Percentiles rank a stretch among this genome's conserved stretches.
These are phyloP conservation scores for Neurospora sp. DNA, from an alignment of 2,329 filamentous ascomycete genomes.

Conservation along the genomic window DNA sequence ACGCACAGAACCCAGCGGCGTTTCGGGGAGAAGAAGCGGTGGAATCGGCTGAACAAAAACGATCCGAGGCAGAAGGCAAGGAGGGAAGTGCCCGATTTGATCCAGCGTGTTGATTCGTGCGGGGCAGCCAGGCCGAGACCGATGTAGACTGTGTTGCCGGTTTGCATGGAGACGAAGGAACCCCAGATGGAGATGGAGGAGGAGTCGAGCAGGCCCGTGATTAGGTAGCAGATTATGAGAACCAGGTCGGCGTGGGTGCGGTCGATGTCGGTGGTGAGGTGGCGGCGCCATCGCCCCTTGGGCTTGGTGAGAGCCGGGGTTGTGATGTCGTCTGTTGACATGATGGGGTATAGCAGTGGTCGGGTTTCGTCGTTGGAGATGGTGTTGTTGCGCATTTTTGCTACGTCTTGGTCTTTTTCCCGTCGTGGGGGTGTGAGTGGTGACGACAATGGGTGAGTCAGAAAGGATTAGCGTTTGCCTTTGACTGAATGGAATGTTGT, in stretches of 20 bases:
- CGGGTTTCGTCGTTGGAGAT: background rate
- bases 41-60: conserved; percentile 59
- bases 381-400: background rate
- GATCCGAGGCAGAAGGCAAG: conserved; percentile 62
- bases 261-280: conserved; percentile 38
- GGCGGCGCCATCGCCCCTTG: conserved; percentile 21
- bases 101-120: conserved; percentile 47
- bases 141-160: conserved; percentile 72
- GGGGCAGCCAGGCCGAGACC: conserved; percentile 61
- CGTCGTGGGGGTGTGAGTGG: background rate
- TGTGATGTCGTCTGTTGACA: background rate
- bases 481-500: background rate
- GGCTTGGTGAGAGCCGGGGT: background rate
- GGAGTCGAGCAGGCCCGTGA: conserved; percentile 70
- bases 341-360: background rate
- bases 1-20: conserved; percentile 54
- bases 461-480: background rate
- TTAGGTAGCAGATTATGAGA: conserved; percentile 62
- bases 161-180: conserved; percentile 77
- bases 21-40: conserved; percentile 47
- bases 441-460: background rate
- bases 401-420: background rate
- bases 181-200: conserved; percentile 69
- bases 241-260: conserved; percentile 57
- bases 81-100: conserved; percentile 63